These are phyloP conservation scores for Leccinum variabile DNA, from an alignment of 1,284 basidiomycete genomes.

Conservation along the genomic window DNA sequence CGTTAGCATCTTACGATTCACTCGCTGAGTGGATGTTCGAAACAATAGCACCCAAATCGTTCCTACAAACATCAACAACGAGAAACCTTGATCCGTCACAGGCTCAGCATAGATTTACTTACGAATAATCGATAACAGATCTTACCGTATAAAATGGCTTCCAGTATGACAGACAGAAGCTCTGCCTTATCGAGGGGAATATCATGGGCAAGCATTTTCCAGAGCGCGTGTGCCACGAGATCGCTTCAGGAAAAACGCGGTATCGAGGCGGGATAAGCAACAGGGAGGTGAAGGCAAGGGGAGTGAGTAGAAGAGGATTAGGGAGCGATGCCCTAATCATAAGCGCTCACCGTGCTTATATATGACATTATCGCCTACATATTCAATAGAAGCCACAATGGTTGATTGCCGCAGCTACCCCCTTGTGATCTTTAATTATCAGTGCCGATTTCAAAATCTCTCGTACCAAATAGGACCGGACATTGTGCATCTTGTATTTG, in stretches of 20 bases:
- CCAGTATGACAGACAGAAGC: constrained; percentile 21
- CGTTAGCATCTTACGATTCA: constrained; percentile 16
- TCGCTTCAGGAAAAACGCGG: background rate
- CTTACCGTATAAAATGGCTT: constrained; percentile 26
- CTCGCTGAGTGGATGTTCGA: background rate
- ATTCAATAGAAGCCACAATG: background rate
- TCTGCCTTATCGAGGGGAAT: constrained; percentile 23
- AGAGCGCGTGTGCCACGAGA: background rate
- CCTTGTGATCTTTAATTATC: background rate
- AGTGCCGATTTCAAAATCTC: background rate
- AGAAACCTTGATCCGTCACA: constrained; percentile 12
- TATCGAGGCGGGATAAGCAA: background rate
- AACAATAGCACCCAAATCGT: constrained; percentile 17
- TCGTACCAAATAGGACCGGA: background rate
- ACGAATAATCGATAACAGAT: background rate
- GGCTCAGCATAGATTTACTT: background rate
- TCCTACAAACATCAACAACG: constrained; percentile 23
- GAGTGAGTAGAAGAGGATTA: background rate
- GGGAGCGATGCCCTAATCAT: background rate
- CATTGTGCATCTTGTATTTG: background rate
- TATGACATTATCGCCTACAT: background rate
- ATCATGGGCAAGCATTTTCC: background rate
- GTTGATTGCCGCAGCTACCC: background rate
- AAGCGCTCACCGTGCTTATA: background rate
- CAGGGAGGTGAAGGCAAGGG: background rate